Conservation (phyloP, 169 alveolate genomes). For the Plasmodium malariae region DNA sequence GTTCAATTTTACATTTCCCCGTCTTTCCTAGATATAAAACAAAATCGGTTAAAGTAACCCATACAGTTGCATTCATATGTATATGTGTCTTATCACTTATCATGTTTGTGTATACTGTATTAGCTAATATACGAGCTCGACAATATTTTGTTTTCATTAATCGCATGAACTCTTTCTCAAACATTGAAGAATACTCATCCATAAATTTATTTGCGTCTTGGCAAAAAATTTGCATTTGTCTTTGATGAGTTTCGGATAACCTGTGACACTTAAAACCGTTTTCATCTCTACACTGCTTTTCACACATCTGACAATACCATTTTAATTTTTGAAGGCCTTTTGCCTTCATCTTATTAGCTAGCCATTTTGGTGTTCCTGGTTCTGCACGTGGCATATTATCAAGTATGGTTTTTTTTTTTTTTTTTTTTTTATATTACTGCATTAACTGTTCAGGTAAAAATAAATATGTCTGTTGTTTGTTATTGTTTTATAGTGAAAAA, state of each 20-base stretch:
- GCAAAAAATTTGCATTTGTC: slow-evolving; percentile 94
- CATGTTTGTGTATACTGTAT: slow-evolving; percentile 92
- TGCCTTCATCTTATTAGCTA: slow-evolving; percentile 95
- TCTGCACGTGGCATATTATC: slow-evolving; percentile 92
- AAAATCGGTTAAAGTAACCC: slow-evolving; percentile 94
- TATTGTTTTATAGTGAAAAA: too few relatives aligned
- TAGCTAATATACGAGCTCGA: slow-evolving; percentile 89
- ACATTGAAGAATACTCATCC: slow-evolving; percentile 93
- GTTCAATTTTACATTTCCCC: slow-evolving; percentile 92
- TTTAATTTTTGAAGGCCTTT: slow-evolving; percentile 94
- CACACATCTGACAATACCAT: slow-evolving; percentile 97
- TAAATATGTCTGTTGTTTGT: too few relatives aligned
- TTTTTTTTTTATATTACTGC: not conserved
- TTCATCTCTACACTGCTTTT: slow-evolving; percentile 96
- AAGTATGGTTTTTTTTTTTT: not conserved
- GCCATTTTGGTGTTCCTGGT: slow-evolving; percentile 95
- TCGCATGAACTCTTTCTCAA: slow-evolving; percentile 92
- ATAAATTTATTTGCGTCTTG: slow-evolving; percentile 92
- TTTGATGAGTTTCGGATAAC: slow-evolving; percentile 94
- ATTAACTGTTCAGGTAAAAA: slow-evolving; percentile 10
- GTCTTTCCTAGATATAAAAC: slow-evolving; percentile 92
- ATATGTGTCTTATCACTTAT: slow-evolving; percentile 93
- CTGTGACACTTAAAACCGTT: slow-evolving; percentile 96
- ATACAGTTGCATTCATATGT: slow-evolving; percentile 96
- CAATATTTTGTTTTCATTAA: slow-evolving; percentile 91